Evolutionary conservation across 139 green algal genomes (phyloP), one percentile per base, ranked within the genome.

Genomic region (Coccomyxa sp.): DNA sequence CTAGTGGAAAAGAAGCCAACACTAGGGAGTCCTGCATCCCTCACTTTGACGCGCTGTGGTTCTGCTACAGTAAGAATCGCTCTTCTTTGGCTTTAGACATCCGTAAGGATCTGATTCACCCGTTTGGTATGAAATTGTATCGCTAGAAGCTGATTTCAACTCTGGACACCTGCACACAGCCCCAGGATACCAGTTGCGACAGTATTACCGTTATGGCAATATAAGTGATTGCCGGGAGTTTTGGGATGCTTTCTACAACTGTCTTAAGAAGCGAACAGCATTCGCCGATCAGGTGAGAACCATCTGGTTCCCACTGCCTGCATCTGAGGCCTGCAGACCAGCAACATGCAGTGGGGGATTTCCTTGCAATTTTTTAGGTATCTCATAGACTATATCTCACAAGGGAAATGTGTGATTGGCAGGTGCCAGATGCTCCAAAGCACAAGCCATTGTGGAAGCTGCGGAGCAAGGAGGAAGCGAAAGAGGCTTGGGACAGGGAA

Each of bases 31-130:
- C 38, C 13, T 92, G 89, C 79, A 77, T 85, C 11, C 67, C 38
- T 32, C 82, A 86, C 10, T 92, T 92, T 58, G 89, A 92, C 32
- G 83, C 87, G n/a, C 79, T 92, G 0, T 92, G 88, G 85, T 90
- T 90, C 74, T 92, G 89, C 83, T 92, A 92, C 74, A 91, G 89
- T 92, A 74, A 84, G 89, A 10, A 83, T 12, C 76, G 77, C 10
- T 13, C 77, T 18, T 17, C 66, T 66, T 71, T 23, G 58, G 27
- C 58, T n/a, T 77, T 51, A 7, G 7, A 51, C 38, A 51, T 51
- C 38, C 38, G 3, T 51, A 51, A 51, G 3, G 38, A 51, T 51
- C 3, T 51, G 38, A n/a, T 32, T 81, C 57, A 76, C 13, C 0
- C 13, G 45, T 23, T 30, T 68, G 21, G 14, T 15, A 18, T 45